Conservation (phyloP, 768 basidiomycete species). For the Phanerochaete carnosa region DNA sequence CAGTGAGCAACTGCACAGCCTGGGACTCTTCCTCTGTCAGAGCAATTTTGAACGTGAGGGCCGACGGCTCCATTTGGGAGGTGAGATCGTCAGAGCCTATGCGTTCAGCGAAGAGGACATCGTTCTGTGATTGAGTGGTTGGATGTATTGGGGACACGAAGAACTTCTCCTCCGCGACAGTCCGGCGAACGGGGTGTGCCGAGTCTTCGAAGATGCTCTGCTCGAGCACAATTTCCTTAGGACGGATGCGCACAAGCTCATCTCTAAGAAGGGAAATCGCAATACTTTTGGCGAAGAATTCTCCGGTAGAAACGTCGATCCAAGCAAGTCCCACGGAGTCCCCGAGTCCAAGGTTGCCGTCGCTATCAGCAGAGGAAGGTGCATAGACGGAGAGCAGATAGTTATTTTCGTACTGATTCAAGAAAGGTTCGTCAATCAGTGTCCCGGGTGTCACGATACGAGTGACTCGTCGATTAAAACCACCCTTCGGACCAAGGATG, state of each 20-base stretch:
- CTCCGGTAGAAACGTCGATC: constrained; percentile 94
- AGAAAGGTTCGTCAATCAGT: constrained; percentile 86
- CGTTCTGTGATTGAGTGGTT: neutral
- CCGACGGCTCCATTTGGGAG: neutral
- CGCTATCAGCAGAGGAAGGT: neutral
- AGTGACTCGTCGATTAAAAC: constrained; percentile 77
- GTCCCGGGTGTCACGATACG: constrained; percentile 93
- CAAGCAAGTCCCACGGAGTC: constrained; percentile 74
- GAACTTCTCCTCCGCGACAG: constrained; percentile 50
- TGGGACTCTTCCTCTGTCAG: constrained; percentile 42
- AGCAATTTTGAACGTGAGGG: neutral
- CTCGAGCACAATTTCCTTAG: constrained; percentile 78
- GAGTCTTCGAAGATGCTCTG: constrained; percentile 32
- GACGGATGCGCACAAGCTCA: constrained; percentile 76
- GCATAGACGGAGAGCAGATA: constrained; percentile 72
- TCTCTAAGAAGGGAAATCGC: constrained; percentile 60
- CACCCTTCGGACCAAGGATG: constrained; percentile 45
- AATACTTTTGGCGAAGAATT: constrained; percentile 77
- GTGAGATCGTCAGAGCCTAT: constrained; percentile 22
- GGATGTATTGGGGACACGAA: constrained; percentile 49
- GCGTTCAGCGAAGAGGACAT: neutral
- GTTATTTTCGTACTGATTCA: constrained; percentile 85
- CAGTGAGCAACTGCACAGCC: constrained; percentile 61
- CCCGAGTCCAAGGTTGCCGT: neutral
- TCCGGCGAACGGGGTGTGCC: constrained; percentile 44